These are phyloP conservation scores for Rhododendron mucronatum DNA, from an alignment of 148 eudicot species.

Conservation along the genomic window DNA sequence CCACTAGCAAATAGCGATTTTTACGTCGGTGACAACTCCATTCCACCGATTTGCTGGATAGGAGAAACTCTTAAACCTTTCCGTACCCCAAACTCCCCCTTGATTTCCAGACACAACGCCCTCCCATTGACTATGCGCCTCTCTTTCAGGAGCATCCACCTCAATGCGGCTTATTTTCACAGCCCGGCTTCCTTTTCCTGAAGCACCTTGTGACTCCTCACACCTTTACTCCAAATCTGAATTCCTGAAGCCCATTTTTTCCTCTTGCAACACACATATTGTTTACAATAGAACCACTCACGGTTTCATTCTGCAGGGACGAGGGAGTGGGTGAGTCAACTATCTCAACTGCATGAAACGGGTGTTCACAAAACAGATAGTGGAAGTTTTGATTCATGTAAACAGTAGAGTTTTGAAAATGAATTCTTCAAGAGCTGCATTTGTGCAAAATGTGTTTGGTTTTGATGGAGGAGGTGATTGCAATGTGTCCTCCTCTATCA, in stretches of 20 bases:
- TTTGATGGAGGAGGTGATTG: conserved; percentile 20
- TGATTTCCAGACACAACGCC: not conserved
- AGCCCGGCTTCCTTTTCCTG: not conserved
- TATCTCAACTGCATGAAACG: conserved; percentile 50
- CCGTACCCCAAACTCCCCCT: not conserved
- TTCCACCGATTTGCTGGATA: conserved; percentile 7
- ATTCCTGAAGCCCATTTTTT: conserved; percentile 6
- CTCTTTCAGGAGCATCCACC: not conserved
- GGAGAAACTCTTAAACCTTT: not conserved
- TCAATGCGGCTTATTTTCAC: not conserved
- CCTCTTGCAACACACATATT: not conserved
- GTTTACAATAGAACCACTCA: not conserved
- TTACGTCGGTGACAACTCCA: conserved; percentile 23
- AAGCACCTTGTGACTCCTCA: conserved; percentile 11
- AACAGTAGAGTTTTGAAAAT: conserved; percentile 40
- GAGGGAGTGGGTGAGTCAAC: conserved; percentile 33
- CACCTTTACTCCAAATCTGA: conserved; percentile 36
- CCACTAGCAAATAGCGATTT: not conserved
- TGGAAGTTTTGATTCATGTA: conserved; percentile 55
- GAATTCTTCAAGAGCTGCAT: conserved; percentile 48
- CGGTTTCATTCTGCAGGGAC: conserved; percentile 6
- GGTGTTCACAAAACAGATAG: conserved; percentile 38
- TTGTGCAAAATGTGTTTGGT: conserved; percentile 58
- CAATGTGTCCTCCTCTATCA: not conserved
- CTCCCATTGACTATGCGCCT: conserved; percentile 10